A percentile compares a stretch with the other conserved stretches of the same genome.
These are phyloP conservation scores for Cordyceps javanica DNA, from an alignment of 2,329 filamentous ascomycete genomes.

Conservation along the genomic window DNA sequence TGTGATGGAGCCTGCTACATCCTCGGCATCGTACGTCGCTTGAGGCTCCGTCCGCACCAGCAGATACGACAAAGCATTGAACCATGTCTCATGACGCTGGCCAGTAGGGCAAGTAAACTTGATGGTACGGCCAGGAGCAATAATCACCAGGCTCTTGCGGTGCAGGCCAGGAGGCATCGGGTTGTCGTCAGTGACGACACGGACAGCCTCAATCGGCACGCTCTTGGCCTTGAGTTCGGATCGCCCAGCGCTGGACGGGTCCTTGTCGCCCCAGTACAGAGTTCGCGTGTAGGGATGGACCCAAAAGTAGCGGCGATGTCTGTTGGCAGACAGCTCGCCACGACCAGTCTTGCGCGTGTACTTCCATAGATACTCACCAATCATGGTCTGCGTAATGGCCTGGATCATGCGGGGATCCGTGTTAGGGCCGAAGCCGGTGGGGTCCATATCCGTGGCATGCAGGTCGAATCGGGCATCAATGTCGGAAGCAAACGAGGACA, in stretches of 20 bases:
- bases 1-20: conserved; percentile 50
- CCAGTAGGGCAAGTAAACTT: conserved; percentile 94
- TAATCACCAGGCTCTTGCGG: conserved; percentile 84
- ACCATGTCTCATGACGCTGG: conserved; percentile 96
- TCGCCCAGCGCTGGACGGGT: conserved; percentile 74
- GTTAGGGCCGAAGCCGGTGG: conserved; percentile 57
- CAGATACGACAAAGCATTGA: conserved; percentile 91
- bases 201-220: conserved; percentile 85
- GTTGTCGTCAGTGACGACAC: conserved; percentile 90
- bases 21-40: conserved; percentile 55
- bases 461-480: conserved; percentile 87
- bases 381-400: conserved; percentile 99
- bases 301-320: conserved; percentile 97
- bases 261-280: conserved; percentile 90
- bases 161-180: conserved; percentile 91
- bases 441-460: conserved; percentile 43
- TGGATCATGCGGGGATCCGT: conserved; percentile 98
- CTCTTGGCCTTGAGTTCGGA: conserved; percentile 77
- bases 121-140: conserved; percentile 81
- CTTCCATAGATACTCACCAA: conserved; percentile 98
- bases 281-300: conserved; percentile 96
- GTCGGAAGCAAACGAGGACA: conserved; percentile 94
- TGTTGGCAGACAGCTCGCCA: conserved; percentile 78
- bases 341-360: conserved; percentile 95
- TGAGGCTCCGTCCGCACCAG: conserved; percentile 69